These are phyloP conservation scores for Talaromyces sp. DNA, from an alignment of 2,329 filamentous ascomycete genomes.

Conservation along the genomic window DNA sequence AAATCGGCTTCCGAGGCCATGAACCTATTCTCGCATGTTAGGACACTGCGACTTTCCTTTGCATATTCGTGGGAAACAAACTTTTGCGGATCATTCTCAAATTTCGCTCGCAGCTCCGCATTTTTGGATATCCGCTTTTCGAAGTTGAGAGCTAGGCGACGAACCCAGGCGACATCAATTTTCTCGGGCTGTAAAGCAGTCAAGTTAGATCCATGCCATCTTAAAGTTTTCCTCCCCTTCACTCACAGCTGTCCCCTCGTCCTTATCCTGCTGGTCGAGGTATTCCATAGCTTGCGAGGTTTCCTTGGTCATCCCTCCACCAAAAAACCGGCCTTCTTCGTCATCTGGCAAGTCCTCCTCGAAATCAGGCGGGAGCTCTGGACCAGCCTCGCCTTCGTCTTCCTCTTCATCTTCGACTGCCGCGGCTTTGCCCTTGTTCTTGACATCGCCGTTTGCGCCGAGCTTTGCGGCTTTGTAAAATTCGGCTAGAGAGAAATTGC, in stretches of 20 bases:
- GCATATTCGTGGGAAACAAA: conserved; percentile 32
- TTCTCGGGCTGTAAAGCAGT: conserved; percentile 54
- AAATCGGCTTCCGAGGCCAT: conserved; percentile 84
- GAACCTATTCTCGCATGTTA: conserved; percentile 43
- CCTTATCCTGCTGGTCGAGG: conserved; percentile 64
- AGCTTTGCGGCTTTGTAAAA: conserved; percentile 58
- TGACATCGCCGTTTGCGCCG: conserved; percentile 45
- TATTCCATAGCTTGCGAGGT: conserved; percentile 84
- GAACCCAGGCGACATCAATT: conserved; percentile 78
- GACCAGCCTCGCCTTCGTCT: conserved; percentile 47
- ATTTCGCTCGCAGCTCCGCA: conserved; percentile 79
- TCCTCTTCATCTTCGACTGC: conserved; percentile 44
- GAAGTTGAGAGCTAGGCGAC: conserved; percentile 73
- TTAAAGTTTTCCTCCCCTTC: neutral
- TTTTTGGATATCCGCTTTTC: conserved; percentile 91
- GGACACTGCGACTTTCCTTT: neutral
- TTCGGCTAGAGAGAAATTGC: conserved; percentile 35
- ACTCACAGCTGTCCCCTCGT: conserved; percentile 43
- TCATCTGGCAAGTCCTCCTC: conserved; percentile 64
- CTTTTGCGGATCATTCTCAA: conserved; percentile 72
- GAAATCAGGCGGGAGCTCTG: conserved; percentile 53
- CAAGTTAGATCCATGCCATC: neutral
- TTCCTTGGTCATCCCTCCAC: conserved; percentile 76
- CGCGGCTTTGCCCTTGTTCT: conserved; percentile 40
- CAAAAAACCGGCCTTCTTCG: conserved; percentile 93